Evolutionary conservation across 805 yeast genomes (phyloP).

Genomic region (Starmerella bombicola): DNA sequence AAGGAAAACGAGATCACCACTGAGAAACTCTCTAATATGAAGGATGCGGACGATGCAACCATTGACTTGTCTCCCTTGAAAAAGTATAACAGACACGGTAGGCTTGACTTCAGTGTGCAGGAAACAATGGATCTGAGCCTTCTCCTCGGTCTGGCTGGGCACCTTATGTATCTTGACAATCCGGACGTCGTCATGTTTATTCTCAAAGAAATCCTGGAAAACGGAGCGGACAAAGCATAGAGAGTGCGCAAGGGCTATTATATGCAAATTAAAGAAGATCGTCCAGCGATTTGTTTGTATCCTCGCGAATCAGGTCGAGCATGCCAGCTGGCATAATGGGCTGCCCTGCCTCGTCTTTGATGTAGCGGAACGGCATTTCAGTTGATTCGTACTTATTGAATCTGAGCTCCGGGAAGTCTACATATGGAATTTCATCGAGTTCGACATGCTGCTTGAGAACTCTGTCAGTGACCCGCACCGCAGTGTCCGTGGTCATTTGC

Average conservation of each 20-base stretch:
- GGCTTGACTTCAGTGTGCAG: constrained; percentile 71
- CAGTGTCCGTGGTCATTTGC: constrained; percentile 98
- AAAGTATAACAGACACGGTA: constrained; percentile 52
- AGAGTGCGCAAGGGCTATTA: background rate
- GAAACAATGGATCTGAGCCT: constrained; percentile 70
- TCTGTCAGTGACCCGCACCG: constrained; percentile 77
- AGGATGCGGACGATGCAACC: background rate
- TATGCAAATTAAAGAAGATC: constrained; percentile 14
- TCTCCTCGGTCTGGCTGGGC: constrained; percentile 72
- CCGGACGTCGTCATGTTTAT: constrained; percentile 71
- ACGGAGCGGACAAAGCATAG: background rate
- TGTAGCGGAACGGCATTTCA: constrained; percentile 95
- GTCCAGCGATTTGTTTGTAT: constrained; percentile 52
- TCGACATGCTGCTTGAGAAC: constrained; percentile 47
- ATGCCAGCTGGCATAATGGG: constrained; percentile 90
- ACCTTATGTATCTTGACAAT: constrained; percentile 78
- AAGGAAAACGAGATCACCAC: background rate
- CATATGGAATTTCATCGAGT: constrained; percentile 66
- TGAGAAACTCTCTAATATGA: background rate
- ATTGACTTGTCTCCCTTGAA: constrained; percentile 29
- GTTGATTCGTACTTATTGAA: constrained; percentile 82
- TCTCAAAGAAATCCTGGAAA: constrained; percentile 40
- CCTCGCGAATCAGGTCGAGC: constrained; percentile 73
- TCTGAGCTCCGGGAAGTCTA: constrained; percentile 89
- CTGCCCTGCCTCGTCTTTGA: constrained; percentile 45